Percentiles rank a stretch among this genome's conserved stretches.
phyloP scores from a whole-genome alignment of 2,329 filamentous ascomycete genomes.

The Xylaria digitata region DNA sequence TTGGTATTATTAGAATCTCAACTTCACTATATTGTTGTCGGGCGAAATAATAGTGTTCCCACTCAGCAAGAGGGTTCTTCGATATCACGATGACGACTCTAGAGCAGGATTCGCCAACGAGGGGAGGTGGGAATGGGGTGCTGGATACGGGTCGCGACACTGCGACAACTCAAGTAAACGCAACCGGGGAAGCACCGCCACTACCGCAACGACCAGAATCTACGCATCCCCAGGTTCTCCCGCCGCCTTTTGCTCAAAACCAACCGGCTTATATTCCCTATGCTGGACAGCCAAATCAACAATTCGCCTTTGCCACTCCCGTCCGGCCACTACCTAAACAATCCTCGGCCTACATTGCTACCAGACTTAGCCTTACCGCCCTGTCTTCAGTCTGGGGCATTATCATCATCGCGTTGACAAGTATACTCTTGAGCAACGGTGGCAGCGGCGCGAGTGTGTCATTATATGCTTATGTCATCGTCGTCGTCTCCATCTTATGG shows the following conservation, averaged over 20 bases:
- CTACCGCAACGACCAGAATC: conserved; percentile 33
- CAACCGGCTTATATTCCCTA: conserved; percentile 38
- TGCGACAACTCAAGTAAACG: conserved; percentile 13
- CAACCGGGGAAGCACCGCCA: conserved; percentile 27
- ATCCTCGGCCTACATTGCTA: conserved; percentile 42
- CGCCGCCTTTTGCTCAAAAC: conserved; percentile 39
- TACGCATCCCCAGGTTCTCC: conserved; percentile 35
- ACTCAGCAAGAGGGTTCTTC: background rate
- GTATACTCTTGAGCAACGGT: conserved; percentile 37
- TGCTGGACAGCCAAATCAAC: conserved; percentile 38
- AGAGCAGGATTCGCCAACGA: conserved; percentile 20
- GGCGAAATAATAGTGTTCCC: background rate
- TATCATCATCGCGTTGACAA: conserved; percentile 44
- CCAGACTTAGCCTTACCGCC: conserved; percentile 43
- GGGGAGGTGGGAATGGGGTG: conserved; percentile 31
- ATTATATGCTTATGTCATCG: conserved; percentile 42
- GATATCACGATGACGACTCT: conserved; percentile 35
- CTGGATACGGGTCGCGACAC: conserved; percentile 27
- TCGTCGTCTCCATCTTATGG: conserved; percentile 45
- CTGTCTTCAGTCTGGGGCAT: conserved; percentile 41
- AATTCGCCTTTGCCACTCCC: conserved; percentile 38
- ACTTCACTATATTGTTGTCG: background rate
- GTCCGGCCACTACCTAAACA: conserved; percentile 44
- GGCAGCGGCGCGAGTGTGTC: conserved; percentile 23
- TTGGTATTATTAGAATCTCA: background rate